phyloP scores from a whole-genome alignment of 78 protist species.

The Guillardia theta region DNA sequence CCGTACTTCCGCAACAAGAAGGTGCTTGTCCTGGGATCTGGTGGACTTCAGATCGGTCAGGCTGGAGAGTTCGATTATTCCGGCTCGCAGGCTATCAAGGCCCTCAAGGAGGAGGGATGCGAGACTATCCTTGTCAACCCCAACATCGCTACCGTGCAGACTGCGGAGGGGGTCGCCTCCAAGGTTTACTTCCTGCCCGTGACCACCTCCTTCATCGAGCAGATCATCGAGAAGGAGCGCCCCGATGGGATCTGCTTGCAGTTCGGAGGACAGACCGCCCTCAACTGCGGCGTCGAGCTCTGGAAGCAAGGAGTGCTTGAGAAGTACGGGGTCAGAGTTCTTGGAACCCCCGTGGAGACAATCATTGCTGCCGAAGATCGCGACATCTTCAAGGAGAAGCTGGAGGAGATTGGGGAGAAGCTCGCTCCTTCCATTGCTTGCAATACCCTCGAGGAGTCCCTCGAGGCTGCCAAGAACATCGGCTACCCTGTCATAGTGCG shows the following conservation, averaged over 20 bases:
- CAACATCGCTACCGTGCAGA: slow-evolving; percentile 97
- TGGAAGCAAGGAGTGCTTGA: slow-evolving; percentile 59
- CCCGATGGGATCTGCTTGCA: slow-evolving; percentile 93
- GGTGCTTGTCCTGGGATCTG: slow-evolving; percentile 92
- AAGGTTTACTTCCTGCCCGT: slow-evolving; percentile 94
- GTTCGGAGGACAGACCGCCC: slow-evolving; percentile 98
- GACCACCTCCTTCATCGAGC: slow-evolving; percentile 74
- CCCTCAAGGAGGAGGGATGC: slow-evolving; percentile 91
- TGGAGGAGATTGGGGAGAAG: slow-evolving; percentile 81
- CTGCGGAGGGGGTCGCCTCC: slow-evolving; percentile 83
- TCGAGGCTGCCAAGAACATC: slow-evolving; percentile 18
- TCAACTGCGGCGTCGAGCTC: slow-evolving; percentile 92
- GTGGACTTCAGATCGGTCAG: slow-evolving; percentile 90
- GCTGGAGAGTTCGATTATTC: slow-evolving; percentile 99
- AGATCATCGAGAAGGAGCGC: slow-evolving; percentile 84
- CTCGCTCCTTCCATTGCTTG: slow-evolving; percentile 76
- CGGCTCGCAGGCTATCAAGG: slow-evolving; percentile 81
- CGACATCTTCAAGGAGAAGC: slow-evolving; percentile 82
- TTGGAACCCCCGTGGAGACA: slow-evolving; percentile 88
- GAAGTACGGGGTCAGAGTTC: slow-evolving; percentile 75
- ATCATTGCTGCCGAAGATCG: slow-evolving; percentile 94
- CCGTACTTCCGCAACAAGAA: slow-evolving; percentile 50
- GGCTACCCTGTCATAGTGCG: slow-evolving; percentile 88
- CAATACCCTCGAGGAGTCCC: slow-evolving; percentile 55
- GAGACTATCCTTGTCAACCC: slow-evolving; percentile 93